Conservation (phyloP, 176 grass and related monocot species). For the Eragrostis nindensis region DNA sequence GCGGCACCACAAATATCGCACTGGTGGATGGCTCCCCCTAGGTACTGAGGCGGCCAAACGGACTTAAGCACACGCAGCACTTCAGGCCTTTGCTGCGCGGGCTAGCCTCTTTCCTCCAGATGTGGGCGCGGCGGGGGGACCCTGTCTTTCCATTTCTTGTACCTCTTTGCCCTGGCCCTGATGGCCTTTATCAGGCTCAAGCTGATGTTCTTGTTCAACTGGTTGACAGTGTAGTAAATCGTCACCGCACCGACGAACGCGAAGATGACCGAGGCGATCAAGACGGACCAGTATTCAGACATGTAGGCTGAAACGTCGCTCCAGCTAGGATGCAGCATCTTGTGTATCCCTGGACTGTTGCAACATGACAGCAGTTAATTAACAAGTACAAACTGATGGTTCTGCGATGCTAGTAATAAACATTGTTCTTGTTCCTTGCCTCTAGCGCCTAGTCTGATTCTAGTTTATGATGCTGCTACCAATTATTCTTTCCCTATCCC, state of each 20-base stretch:
- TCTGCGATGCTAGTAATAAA: neutral
- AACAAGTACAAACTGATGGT: neutral
- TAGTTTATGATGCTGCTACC: neutral
- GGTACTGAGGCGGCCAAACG: conserved; percentile 51
- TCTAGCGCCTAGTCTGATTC: conserved; percentile 1
- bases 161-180: conserved; percentile 65
- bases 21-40: conserved; percentile 48
- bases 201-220: conserved; percentile 74
- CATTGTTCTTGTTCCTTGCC: neutral
- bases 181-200: conserved; percentile 74
- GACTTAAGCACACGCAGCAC: conserved; percentile 85
- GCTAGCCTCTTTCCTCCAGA: conserved; percentile 64
- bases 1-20: conserved; percentile 80
- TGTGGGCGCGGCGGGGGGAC: conserved; percentile 64
- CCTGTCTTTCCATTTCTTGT: conserved; percentile 70
- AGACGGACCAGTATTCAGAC: conserved; percentile 51
- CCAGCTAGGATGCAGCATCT: conserved; percentile 69
- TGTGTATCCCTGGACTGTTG: conserved; percentile 38
- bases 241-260: conserved; percentile 39
- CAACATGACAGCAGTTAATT: neutral
- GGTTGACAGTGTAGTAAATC: conserved; percentile 62
- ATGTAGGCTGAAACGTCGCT: conserved; percentile 33
- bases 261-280: conserved; percentile 43
- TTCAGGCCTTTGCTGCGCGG: conserved; percentile 66
- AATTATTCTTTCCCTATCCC: neutral